Percentiles rank a stretch among this genome's conserved stretches.
Conservation (phyloP, 768 basidiomycete species). For the Mycena capillaripes region DNA sequence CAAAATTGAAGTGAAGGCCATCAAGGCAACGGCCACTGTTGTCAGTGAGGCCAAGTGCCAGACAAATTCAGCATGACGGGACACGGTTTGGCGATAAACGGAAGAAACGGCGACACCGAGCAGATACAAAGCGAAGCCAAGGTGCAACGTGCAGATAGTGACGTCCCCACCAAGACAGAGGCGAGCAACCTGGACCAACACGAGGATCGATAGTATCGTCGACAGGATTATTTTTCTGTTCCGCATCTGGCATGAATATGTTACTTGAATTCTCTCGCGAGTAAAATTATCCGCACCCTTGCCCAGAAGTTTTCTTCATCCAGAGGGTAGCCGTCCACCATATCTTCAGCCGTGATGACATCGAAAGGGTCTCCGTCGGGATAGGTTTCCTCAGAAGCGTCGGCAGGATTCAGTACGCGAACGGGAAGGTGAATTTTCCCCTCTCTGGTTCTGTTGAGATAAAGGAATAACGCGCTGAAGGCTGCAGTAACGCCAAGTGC, state of each 20-base stretch:
- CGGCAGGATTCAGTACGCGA: slow-evolving; percentile 34
- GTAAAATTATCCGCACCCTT: slow-evolving; percentile 50
- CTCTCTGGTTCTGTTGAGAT: slow-evolving; percentile 54
- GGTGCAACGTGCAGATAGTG: slow-evolving; percentile 56
- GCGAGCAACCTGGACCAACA: slow-evolving; percentile 65
- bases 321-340: slow-evolving; percentile 75
- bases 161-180: slow-evolving; percentile 67
- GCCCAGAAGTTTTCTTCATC: slow-evolving; percentile 72
- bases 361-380: slow-evolving; percentile 71
- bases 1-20: slow-evolving; percentile 66
- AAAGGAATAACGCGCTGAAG: slow-evolving; percentile 60
- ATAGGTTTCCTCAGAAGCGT: slow-evolving; percentile 36
- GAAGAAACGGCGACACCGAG: slow-evolving; percentile 66
- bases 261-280: neutral
- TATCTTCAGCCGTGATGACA: slow-evolving; percentile 76
- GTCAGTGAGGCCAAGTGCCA: slow-evolving; percentile 73
- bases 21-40: slow-evolving; percentile 59
- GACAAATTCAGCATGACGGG: slow-evolving; percentile 63
- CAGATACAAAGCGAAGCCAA: slow-evolving; percentile 71
- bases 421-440: slow-evolving; percentile 68
- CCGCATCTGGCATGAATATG: slow-evolving; percentile 60
- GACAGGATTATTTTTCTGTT: slow-evolving; percentile 67
- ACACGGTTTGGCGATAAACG: slow-evolving; percentile 57
- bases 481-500: slow-evolving; percentile 58
- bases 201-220: slow-evolving; percentile 57